phyloP scores from a whole-genome alignment of 768 basidiomycete species.

The Tulasnella sp. region DNA sequence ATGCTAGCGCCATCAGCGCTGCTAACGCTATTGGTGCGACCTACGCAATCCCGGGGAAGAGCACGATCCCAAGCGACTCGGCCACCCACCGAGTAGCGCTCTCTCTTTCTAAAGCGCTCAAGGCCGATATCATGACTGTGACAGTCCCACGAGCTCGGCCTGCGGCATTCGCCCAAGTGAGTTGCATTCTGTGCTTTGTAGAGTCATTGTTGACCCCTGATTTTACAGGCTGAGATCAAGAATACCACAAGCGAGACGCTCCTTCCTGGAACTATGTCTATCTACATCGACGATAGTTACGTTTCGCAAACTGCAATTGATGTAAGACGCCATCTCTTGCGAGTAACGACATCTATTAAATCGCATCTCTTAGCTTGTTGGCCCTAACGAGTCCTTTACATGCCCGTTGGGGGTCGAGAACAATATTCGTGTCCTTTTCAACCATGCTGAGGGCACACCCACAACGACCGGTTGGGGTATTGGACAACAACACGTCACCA shows the following conservation, averaged over 20 bases:
- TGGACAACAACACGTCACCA: conserved; percentile 7
- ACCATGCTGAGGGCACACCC: conserved; percentile 14
- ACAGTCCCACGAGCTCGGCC: conserved; percentile 41
- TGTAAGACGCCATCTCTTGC: conserved; percentile 24
- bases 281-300: conserved; percentile 51
- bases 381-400: conserved; percentile 40
- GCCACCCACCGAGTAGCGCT: conserved; percentile 43
- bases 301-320: conserved; percentile 32
- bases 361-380: conserved; percentile 33
- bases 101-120: conserved; percentile 29
- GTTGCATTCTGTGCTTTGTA: conserved; percentile 12
- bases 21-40: conserved; percentile 45
- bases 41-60: conserved; percentile 40
- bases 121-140: conserved; percentile 37
- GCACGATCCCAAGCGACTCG: conserved; percentile 37
- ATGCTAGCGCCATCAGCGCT: conserved; percentile 37
- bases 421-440: conserved; percentile 28
- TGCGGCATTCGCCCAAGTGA: conserved; percentile 41
- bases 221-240: conserved; percentile 38
- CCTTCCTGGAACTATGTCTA: conserved; percentile 42
- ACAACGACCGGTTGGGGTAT: conserved; percentile 11
- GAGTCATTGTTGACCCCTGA: background rate
- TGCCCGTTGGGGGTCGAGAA: conserved; percentile 42
- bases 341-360: background rate
- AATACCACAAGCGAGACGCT: conserved; percentile 50